Evolutionary conservation across 2,329 filamentous ascomycete genomes (phyloP).

Genomic region (Colletotrichum sp.): DNA sequence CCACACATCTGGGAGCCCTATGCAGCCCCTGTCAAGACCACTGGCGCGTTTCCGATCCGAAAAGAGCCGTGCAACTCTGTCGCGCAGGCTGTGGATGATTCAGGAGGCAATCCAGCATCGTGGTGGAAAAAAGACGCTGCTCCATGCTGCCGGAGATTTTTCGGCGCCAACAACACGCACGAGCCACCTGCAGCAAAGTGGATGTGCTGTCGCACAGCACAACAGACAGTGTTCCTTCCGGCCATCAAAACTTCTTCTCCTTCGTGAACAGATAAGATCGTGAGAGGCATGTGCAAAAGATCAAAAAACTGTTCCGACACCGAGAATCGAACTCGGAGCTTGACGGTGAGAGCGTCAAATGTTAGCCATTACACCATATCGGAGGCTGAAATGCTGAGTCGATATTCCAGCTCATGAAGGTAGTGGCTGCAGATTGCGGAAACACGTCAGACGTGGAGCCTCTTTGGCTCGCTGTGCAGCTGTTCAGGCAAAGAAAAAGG

Average conservation of each 20-base stretch:
- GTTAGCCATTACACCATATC: not conserved
- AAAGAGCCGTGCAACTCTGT: not conserved
- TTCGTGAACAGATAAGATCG: not conserved
- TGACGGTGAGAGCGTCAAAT: slow-evolving; percentile 12
- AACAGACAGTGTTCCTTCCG: not conserved
- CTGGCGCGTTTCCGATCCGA: not conserved
- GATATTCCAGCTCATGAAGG: too few species aligned
- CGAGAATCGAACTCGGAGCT: not conserved
- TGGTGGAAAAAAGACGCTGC: not conserved
- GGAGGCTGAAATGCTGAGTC: too few species aligned
- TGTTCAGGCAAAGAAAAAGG: too few species aligned
- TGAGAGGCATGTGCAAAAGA: rapidly evolving
- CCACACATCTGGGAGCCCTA: slow-evolving; percentile 58
- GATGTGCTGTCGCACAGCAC: not conserved
- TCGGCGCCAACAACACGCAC: not conserved
- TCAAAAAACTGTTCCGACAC: not conserved
- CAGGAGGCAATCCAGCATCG: not conserved
- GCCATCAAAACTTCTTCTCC: not conserved
- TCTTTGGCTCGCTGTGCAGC: not conserved
- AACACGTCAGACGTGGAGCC: not conserved
- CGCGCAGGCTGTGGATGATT: not conserved
- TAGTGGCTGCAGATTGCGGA: not conserved
- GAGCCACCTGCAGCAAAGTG: not conserved
- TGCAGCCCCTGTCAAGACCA: not conserved
- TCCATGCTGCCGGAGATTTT: not conserved